Percentiles rank a stretch among this genome's conserved stretches.
Conservation (phyloP, 208 protist genomes). For the Strigomonas culicis region DNA sequence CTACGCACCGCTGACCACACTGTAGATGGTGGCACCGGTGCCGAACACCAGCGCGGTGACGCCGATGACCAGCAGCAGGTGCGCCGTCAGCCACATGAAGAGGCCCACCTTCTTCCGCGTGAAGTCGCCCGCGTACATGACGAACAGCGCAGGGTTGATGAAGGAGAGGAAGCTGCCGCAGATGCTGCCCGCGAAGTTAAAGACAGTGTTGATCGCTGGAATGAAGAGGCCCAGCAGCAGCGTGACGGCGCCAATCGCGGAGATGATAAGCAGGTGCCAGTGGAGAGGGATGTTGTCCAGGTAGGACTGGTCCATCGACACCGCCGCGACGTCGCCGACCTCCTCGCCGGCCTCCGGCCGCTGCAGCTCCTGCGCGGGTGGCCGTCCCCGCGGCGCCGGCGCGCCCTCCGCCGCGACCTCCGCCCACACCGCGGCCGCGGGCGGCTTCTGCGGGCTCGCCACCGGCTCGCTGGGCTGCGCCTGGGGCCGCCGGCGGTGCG, state of each 20-base stretch:
- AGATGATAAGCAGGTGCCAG: slow-evolving; percentile 32
- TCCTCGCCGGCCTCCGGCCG: slow-evolving; percentile 1
- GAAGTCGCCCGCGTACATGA: slow-evolving; percentile 59
- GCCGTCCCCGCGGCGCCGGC: too few relatives aligned
- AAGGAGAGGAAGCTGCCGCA: slow-evolving; percentile 53
- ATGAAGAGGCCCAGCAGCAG: slow-evolving; percentile 67
- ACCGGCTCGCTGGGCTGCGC: neutral
- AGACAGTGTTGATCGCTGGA: slow-evolving; percentile 65
- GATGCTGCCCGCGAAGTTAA: slow-evolving; percentile 45
- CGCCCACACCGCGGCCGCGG: neutral
- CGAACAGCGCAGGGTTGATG: slow-evolving; percentile 51
- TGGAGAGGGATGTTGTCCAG: slow-evolving; percentile 43
- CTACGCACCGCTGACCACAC: neutral
- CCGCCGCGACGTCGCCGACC: slow-evolving; percentile 12
- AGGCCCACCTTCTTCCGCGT: slow-evolving; percentile 26
- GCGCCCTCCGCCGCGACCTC: neutral
- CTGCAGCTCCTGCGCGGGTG: neutral
- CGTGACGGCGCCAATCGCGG: slow-evolving; percentile 19
- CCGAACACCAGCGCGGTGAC: slow-evolving; percentile 34
- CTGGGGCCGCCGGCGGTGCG: neutral
- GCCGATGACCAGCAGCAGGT: slow-evolving; percentile 29
- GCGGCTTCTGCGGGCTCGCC: neutral
- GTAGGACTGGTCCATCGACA: slow-evolving; percentile 39
- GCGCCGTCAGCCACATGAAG: slow-evolving; percentile 52
- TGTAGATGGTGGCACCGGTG: slow-evolving; percentile 22